Evolutionary conservation across 169 alveolate species (phyloP), one percentile per base, ranked within the genome.

Genomic region (Amoebophrya sp.): DNA sequence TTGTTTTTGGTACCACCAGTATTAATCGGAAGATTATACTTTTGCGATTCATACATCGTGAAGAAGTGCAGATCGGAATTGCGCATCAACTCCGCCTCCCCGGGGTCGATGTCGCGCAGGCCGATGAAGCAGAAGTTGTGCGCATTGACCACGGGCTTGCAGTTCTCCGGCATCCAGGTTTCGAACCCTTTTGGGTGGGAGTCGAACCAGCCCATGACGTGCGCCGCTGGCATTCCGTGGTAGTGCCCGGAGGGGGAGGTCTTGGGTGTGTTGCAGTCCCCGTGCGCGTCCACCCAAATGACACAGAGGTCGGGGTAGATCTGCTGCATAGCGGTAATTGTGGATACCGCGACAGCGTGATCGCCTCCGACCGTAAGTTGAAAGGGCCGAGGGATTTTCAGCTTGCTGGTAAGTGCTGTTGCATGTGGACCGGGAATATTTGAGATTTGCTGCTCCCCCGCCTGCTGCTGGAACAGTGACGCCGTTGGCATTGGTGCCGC

Each of bases 201-300:
- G 23, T 89, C 83, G 29, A 89, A 89, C 91, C 91, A 89, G 2
- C 91, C 91, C 91, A 89, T 89, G 10, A 66, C 91, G 66, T 89
- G 91, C 39, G 91, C 91, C 32, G 91, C 91, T 0, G 91, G 91
- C 91, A 89, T 89, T 25, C 91, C 91, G 40, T 89, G 91, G 66
- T 89, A 89, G 91, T 89, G 53, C 18, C 91, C 91, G 39, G 53
- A n/a, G 10, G 91, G 91, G 41, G 77, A 38, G 29, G 83, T 89
- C 10, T 38, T 66, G 39, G 91, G 91, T 23, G 38, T 53, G 40
- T 89, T 89, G 40, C 91, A 89, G n/a, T 89, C 91, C 0, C 91
- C 91, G 38, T 89, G 91, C 40, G 91, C 91, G 40, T 89, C 91
- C 7, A 89, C 40, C 91, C 91, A 89, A 40, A 89, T 66, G 23